Evolutionary conservation across 2,329 filamentous ascomycete species (phyloP).

Genomic region (Alternaria angustiovoidea): DNA sequence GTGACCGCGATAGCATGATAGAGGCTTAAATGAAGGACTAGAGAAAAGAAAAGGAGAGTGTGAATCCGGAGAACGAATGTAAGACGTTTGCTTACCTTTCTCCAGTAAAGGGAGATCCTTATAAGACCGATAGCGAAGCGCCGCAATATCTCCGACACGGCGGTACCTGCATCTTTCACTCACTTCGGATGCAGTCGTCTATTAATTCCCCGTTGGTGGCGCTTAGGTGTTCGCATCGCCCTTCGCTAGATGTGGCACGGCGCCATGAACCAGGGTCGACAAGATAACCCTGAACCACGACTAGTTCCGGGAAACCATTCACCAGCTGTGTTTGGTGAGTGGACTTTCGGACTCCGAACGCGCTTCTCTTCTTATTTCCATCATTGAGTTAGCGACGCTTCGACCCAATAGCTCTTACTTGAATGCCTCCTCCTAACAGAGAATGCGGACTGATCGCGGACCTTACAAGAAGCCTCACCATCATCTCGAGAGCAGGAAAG

Average conservation of each 20-base stretch:
- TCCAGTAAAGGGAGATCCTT: background rate
- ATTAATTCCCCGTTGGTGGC: background rate
- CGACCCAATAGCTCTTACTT: too few relatives aligned
- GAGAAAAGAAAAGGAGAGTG: background rate
- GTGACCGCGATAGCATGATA: conserved; percentile 1
- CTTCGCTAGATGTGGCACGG: background rate
- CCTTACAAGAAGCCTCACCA: too few relatives aligned
- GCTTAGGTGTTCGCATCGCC: background rate
- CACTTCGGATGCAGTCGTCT: background rate
- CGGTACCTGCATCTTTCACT: background rate
- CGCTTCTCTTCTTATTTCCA: too few relatives aligned
- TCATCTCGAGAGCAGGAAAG: background rate
- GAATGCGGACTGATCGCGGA: too few relatives aligned
- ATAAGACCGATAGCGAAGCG: background rate
- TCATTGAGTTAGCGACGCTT: too few relatives aligned
- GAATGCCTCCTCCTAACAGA: too few relatives aligned
- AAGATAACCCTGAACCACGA: background rate
- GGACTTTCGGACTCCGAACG: too few relatives aligned
- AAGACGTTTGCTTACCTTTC: background rate
- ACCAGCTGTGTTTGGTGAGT: too few relatives aligned
- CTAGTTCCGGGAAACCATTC: background rate
- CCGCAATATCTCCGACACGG: background rate
- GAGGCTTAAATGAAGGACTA: background rate
- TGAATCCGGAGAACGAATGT: too few relatives aligned
- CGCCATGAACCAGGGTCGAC: background rate